phyloP scores from a whole-genome alignment of 2,329 filamentous ascomycete species.

The Zopfia rhizophila region DNA sequence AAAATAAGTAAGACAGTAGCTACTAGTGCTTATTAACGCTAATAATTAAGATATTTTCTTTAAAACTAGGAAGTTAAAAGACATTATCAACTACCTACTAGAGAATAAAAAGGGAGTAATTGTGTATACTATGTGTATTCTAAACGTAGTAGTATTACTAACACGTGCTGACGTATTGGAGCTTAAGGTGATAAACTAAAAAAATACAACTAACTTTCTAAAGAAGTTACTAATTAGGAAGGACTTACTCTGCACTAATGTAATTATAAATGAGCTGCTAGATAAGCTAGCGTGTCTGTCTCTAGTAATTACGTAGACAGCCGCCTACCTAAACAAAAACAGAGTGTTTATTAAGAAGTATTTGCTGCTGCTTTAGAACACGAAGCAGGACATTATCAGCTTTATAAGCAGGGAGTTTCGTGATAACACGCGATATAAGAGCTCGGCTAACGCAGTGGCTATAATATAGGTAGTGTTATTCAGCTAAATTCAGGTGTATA shows the following conservation, averaged over 20 bases:
- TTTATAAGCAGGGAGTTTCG: constrained; percentile 54
- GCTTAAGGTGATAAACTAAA: constrained; percentile 14
- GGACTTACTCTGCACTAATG: constrained; percentile 6
- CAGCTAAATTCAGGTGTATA: constrained; percentile 35
- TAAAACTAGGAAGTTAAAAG: constrained; percentile 8
- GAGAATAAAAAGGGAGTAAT: constrained; percentile 18
- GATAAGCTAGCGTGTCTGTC: constrained; percentile 53
- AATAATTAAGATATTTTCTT: constrained; percentile 19
- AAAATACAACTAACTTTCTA: constrained; percentile 17
- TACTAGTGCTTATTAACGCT: constrained; percentile 23
- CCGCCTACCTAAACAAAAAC: constrained; percentile 53
- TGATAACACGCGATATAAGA: constrained; percentile 50
- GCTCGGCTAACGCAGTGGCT: constrained; percentile 51
- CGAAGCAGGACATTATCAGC: constrained; percentile 43
- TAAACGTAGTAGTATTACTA: constrained; percentile 17
- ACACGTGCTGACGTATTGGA: constrained; percentile 23
- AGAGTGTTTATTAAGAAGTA: constrained; percentile 44
- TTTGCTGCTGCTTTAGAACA: constrained; percentile 43
- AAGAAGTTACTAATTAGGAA: constrained; percentile 19
- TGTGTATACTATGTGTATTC: constrained; percentile 21
- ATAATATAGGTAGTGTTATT: constrained; percentile 59
- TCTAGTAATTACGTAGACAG: constrained; percentile 55
- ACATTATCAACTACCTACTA: constrained; percentile 22
- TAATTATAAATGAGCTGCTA: constrained; percentile 12
- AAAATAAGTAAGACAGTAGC: constrained; percentile 19